These are phyloP conservation scores for Colletotrichum simmondsii DNA, from an alignment of 2,329 filamentous ascomycete species.

Conservation along the genomic window DNA sequence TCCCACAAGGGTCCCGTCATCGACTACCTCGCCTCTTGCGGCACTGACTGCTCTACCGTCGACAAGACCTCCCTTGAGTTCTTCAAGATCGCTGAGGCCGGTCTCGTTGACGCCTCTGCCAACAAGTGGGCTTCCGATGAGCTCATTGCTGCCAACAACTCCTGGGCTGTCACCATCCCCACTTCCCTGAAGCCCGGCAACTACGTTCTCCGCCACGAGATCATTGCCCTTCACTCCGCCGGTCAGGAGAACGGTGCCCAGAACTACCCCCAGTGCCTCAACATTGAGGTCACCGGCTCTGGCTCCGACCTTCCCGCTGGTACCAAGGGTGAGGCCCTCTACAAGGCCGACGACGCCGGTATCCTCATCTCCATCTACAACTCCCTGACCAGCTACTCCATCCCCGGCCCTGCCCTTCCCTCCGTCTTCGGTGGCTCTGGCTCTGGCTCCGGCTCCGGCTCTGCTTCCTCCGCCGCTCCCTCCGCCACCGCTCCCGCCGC, in stretches of 20 bases:
- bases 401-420: slow-evolving; percentile 43
- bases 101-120: slow-evolving; percentile 51
- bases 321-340: slow-evolving; percentile 48
- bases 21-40: slow-evolving; percentile 68
- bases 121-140: slow-evolving; percentile 67
- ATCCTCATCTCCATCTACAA: slow-evolving; percentile 49
- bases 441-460: slow-evolving; percentile 31
- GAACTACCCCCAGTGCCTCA: slow-evolving; percentile 64
- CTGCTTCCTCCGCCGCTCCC: slow-evolving; percentile 35
- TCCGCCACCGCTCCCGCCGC: slow-evolving; percentile 30
- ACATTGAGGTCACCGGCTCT: slow-evolving; percentile 57
- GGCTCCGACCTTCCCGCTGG: slow-evolving; percentile 43
- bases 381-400: slow-evolving; percentile 41
- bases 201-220: slow-evolving; percentile 67
- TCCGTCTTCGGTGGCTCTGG: slow-evolving; percentile 11
- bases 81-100: slow-evolving; percentile 69
- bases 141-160: slow-evolving; percentile 57
- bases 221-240: slow-evolving; percentile 64
- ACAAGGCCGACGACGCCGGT: slow-evolving; percentile 47
- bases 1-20: slow-evolving; percentile 71
- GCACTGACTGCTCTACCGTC: slow-evolving; percentile 62
- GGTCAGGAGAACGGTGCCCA: slow-evolving; percentile 54
- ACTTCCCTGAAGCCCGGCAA: slow-evolving; percentile 58
- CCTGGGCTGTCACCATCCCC: slow-evolving; percentile 60
- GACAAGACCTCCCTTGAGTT: slow-evolving; percentile 63